phyloP scores from a whole-genome alignment of 805 yeast species.

The Maudiozyma pseudohumilis region DNA sequence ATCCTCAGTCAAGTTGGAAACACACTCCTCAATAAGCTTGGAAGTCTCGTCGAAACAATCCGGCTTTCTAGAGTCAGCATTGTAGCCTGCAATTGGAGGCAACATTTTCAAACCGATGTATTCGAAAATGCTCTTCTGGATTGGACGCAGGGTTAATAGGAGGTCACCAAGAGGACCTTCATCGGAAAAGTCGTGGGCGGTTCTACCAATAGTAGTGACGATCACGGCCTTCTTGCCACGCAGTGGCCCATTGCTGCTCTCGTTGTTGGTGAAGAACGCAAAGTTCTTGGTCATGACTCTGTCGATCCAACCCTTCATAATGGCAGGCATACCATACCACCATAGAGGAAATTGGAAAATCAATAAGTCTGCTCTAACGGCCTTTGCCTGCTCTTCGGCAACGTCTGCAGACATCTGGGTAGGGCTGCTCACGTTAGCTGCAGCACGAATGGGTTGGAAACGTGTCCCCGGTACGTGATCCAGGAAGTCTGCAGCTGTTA shows the following conservation, averaged over 20 bases:
- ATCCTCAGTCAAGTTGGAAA: no score
- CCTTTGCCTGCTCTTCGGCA: no score
- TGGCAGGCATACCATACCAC: no score
- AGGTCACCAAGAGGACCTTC: conserved; percentile 19
- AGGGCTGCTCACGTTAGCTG: no score
- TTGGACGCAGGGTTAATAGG: conserved; percentile 17
- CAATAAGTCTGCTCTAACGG: no score
- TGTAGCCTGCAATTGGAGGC: conserved; percentile 12
- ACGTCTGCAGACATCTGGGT: no score
- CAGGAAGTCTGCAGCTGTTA: no score
- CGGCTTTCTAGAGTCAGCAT: conserved; percentile 2
- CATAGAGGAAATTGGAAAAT: no score
- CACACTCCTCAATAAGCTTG: background rate
- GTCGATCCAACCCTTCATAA: no score
- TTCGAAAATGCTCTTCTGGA: conserved; percentile 17
- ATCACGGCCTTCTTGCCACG: conserved; percentile 14
- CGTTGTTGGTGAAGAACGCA: conserved; percentile 18
- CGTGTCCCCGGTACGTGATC: no score
- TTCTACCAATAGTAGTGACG: conserved; percentile 13
- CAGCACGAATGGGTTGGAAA: no score
- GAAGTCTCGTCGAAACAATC: background rate
- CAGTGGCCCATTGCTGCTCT: conserved; percentile 10
- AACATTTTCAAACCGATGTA: conserved; percentile 18
- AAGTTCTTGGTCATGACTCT: conserved; percentile 15
- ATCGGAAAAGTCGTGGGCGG: conserved; percentile 5